Base-by-base conservation (phyloP, 1,139 yeast species). In the Yamadazyma aaseri region DNA sequence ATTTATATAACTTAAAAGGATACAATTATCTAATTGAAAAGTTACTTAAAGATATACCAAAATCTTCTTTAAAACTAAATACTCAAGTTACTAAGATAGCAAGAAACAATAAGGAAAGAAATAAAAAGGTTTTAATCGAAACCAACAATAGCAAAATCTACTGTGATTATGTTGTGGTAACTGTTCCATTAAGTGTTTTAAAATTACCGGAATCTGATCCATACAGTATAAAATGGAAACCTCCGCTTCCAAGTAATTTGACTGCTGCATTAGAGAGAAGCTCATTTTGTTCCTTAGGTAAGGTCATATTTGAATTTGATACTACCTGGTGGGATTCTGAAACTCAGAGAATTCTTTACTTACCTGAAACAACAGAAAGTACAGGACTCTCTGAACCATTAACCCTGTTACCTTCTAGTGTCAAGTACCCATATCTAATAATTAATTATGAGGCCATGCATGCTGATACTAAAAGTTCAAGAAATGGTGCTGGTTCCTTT, bases 201-300 rank as follows among this genome's bases (percentile, higher is more conserved):
- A 64, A 66, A 38, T 51, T 67, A 20, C 67, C 65, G 6, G 44
- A 67, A 6, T 47, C 58, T 32, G 58, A 58, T 30, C 49, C 60
- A 14, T 67, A 69, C 11, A 71, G 73, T 0, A 74, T 86, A 26
- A 56, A 56, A 29, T 86, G 90, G 76, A 50, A 47, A 1, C 92
- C 94, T 0, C 55, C 63, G 2, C 60, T 86, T 15, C 89, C 92
- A 0, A 8, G 29, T 1, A 43, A 50, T 0, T 61, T 86, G 12
- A 42, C 46, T 2, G 60, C 60, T 0, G 68, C 86, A 0, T 55
- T 85, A 6, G 44, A 59, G 1, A 63, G 60, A 3, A 67, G 82
- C 40, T 81, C 80, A 45, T 81, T 78, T 55, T 90, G 87, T 0
- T 76, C 85, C 1, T 59, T 87, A 33, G 96, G 96, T 0, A 87